These are phyloP conservation scores for Coprinopsis cinerea DNA, from an alignment of 768 basidiomycete species.

Conservation along the genomic window DNA sequence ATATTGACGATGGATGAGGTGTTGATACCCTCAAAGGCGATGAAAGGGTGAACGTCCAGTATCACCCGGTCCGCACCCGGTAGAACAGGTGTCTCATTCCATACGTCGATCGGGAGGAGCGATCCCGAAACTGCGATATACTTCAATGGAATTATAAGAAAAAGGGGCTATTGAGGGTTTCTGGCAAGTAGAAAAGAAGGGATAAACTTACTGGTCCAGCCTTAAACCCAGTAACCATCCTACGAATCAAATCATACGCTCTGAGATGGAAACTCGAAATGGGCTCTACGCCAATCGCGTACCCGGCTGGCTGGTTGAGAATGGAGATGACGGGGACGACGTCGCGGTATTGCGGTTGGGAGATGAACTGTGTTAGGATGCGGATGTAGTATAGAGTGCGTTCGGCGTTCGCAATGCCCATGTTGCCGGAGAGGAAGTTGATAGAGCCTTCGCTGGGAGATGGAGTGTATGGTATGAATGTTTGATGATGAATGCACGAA, in stretches of 20 bases:
- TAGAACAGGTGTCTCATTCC: slow-evolving; percentile 28
- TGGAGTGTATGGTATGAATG: slow-evolving; percentile 20
- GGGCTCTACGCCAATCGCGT: slow-evolving; percentile 44
- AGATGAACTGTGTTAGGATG: slow-evolving; percentile 73
- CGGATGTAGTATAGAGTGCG: slow-evolving; percentile 73
- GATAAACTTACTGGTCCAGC: slow-evolving; percentile 37
- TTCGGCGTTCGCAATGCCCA: slow-evolving; percentile 86
- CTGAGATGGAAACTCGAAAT: slow-evolving; percentile 55
- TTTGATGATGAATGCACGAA: background rate
- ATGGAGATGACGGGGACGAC: slow-evolving; percentile 60
- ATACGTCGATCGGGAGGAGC: slow-evolving; percentile 30
- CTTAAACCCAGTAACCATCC: slow-evolving; percentile 62
- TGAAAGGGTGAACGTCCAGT: slow-evolving; percentile 67
- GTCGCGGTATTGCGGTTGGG: slow-evolving; percentile 47
- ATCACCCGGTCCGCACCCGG: slow-evolving; percentile 40
- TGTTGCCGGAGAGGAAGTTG: slow-evolving; percentile 63
- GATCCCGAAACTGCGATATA: slow-evolving; percentile 44
- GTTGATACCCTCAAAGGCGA: slow-evolving; percentile 46
- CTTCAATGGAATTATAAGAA: slow-evolving; percentile 16
- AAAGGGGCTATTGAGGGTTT: background rate
- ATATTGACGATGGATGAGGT: slow-evolving; percentile 25
- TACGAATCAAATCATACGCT: slow-evolving; percentile 55
- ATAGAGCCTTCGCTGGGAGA: slow-evolving; percentile 62
- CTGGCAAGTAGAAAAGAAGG: background rate
- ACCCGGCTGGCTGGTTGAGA: slow-evolving; percentile 48